Evolutionary conservation across 139 green algal genomes (phyloP).

Genomic region (Tetradesmus obliquus): DNA sequence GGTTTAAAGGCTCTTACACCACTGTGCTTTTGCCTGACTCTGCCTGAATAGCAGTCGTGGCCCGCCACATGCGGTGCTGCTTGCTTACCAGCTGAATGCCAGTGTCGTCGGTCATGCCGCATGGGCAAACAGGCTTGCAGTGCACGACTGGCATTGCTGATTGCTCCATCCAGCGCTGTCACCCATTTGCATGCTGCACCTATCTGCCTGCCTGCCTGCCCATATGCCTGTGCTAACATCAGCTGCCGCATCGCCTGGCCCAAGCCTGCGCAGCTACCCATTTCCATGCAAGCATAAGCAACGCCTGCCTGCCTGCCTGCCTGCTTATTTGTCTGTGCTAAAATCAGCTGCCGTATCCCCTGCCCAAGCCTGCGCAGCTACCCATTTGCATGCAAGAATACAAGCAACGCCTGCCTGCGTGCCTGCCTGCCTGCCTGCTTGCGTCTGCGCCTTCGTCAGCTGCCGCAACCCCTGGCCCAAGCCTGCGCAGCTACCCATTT

Average conservation of each 20-base stretch:
- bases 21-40: neutral
- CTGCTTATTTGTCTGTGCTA: neutral
- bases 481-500: too few relatives aligned
- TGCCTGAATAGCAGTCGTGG: neutral
- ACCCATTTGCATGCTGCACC: too few relatives aligned
- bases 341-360: conserved; percentile 14
- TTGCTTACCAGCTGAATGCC: neutral
- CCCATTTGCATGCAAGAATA: too few relatives aligned
- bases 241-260: too few relatives aligned
- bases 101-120: neutral
- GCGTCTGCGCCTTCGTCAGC: too few relatives aligned
- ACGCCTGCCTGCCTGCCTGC: neutral
- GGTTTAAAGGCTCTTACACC: neutral
- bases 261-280: too few relatives aligned
- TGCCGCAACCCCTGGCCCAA: neutral
- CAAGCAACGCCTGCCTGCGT: too few relatives aligned
- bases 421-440: too few relatives aligned
- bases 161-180: too few relatives aligned
- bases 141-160: neutral
- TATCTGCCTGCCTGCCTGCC: neutral
- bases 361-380: conserved; percentile 45
- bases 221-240: too few relatives aligned
- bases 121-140: neutral
- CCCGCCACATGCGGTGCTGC: neutral
- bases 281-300: too few relatives aligned